A percentile compares a stretch with the other conserved stretches of the same genome.
Conservation (phyloP, 495 filamentous ascomycete species). For the Penicillium soppii region DNA sequence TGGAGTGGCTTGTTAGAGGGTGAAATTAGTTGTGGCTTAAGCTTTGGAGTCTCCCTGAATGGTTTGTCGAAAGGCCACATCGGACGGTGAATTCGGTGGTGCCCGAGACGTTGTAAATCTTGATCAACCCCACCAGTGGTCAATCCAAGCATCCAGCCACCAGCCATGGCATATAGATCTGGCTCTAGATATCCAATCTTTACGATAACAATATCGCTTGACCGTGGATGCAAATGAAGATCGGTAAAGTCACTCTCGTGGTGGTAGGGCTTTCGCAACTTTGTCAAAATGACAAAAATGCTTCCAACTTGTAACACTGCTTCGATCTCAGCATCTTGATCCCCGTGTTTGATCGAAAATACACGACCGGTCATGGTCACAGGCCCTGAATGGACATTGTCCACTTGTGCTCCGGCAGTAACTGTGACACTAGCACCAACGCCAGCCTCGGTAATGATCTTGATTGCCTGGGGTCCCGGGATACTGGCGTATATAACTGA, state of each 20-base stretch:
- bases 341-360: constrained; percentile 54
- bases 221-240: constrained; percentile 45
- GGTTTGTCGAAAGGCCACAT: constrained; percentile 57
- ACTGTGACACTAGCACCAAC: constrained; percentile 52
- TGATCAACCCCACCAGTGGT: constrained; percentile 59
- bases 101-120: constrained; percentile 47
- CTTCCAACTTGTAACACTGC: constrained; percentile 53
- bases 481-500: constrained; percentile 57
- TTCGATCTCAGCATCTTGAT: constrained; percentile 48
- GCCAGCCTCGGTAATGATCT: constrained; percentile 45
- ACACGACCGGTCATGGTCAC: constrained; percentile 54
- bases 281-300: constrained; percentile 54
- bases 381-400: constrained; percentile 50
- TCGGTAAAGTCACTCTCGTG: constrained; percentile 54
- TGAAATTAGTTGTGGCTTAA: constrained; percentile 42
- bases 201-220: constrained; percentile 53
- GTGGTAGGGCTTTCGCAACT: constrained; percentile 58
- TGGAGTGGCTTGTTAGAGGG: constrained; percentile 35
- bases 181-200: constrained; percentile 63
- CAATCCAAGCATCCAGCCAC: constrained; percentile 54
- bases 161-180: constrained; percentile 54
- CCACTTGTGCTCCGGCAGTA: constrained; percentile 55
- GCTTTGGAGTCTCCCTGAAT: constrained; percentile 36
- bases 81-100: constrained; percentile 48
- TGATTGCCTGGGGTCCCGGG: constrained; percentile 48